Conservation (phyloP, 345 rosid genomes). For the Citrus mangshanensis region DNA sequence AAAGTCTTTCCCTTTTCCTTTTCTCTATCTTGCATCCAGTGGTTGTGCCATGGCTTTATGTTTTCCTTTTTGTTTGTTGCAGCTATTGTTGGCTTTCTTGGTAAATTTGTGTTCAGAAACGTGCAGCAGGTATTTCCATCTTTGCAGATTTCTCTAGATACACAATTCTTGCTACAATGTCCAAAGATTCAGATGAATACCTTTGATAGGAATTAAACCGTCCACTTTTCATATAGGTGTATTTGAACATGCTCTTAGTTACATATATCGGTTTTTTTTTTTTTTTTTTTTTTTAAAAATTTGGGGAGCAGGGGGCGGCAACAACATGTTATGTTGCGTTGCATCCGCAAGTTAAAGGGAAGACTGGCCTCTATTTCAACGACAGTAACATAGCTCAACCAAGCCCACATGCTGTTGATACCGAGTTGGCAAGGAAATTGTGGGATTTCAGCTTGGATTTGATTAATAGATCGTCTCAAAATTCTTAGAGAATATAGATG, state of each 20-base stretch:
- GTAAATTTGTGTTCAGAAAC: conserved; percentile 49
- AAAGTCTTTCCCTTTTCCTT: not conserved
- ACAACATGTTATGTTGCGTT: conserved; percentile 75
- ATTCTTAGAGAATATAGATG: not conserved
- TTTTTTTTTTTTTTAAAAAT: not conserved
- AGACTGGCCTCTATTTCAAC: conserved; percentile 54
- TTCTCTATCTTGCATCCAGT: not conserved
- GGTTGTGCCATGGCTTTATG: too few relatives aligned
- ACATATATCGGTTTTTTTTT: not conserved
- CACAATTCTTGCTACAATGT: not conserved
- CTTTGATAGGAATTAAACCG: not conserved
- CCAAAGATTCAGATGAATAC: not conserved
- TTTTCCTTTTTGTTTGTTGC: conserved; percentile 15
- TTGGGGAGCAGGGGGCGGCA: conserved; percentile 60
- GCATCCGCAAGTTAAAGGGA: conserved; percentile 64
- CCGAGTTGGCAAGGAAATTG: conserved; percentile 52
- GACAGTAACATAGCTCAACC: conserved; percentile 53
- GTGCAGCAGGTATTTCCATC: conserved; percentile 56
- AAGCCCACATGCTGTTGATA: conserved; percentile 41
- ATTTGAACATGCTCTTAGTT: not conserved
- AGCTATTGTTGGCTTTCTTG: conserved; percentile 41
- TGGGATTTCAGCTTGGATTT: conserved; percentile 70
- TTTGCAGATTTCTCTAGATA: not conserved
- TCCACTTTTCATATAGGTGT: not conserved
- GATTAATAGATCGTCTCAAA: conserved; percentile 4